phyloP scores from a whole-genome alignment of 352 stramenopile genomes.

The Blastocystis sp. region DNA sequence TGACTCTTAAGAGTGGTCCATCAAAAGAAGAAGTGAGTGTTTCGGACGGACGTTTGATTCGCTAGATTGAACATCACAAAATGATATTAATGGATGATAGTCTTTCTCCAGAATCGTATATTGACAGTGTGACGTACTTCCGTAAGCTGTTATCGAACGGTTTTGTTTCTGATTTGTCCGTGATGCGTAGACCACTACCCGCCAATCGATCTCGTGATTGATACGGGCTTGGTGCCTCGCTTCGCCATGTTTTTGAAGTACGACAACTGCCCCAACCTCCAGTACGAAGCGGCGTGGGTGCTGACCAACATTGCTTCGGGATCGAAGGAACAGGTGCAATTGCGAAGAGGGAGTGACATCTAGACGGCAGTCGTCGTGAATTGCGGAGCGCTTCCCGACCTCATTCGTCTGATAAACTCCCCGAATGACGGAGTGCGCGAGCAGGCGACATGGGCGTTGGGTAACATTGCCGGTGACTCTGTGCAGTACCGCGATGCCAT shows the following conservation, averaged over 20 bases:
- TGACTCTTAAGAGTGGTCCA: neutral
- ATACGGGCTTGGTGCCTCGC: conserved; percentile 93
- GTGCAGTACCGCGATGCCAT: conserved; percentile 76
- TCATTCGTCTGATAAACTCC: conserved; percentile 91
- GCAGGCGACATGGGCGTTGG: conserved; percentile 94
- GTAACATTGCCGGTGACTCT: conserved; percentile 98
- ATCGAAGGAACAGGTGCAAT: conserved; percentile 87
- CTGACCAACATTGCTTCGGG: conserved; percentile 99
- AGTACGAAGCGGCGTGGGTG: conserved; percentile 99
- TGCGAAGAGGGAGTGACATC: neutral
- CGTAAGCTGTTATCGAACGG: conserved; percentile 95
- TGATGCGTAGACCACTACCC: conserved; percentile 90
- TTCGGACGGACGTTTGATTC: conserved; percentile 2
- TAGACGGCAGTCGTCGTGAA: conserved; percentile 94
- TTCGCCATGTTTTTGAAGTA: conserved; percentile 96
- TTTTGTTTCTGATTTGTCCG: conserved; percentile 77
- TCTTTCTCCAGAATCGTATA: conserved; percentile 81
- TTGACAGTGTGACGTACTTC: conserved; percentile 96
- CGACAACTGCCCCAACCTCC: conserved; percentile 89
- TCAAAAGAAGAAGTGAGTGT: conserved; percentile 34
- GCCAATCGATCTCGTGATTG: conserved; percentile 97
- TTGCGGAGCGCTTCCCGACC: conserved; percentile 93
- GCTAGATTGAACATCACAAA: conserved; percentile 25
- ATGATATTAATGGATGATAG: neutral
- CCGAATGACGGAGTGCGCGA: conserved; percentile 82